Evolutionary conservation across 257 asterid species (phyloP).

Genomic region (Nyctanthes arbortristis): DNA sequence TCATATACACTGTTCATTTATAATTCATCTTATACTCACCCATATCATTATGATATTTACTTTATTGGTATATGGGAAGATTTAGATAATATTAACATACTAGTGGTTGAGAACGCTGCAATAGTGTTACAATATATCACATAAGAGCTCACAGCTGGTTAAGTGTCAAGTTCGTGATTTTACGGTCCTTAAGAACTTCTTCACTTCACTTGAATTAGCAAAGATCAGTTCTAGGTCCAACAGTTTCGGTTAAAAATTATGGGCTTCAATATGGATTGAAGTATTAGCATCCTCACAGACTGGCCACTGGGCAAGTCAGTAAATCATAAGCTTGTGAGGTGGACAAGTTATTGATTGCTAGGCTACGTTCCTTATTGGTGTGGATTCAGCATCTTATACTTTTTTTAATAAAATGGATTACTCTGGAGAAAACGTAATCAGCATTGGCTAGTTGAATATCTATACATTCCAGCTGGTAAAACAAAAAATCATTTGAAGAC

Average conservation of each 20-base stretch:
- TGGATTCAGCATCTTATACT: not conserved
- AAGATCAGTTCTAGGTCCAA: constrained; percentile 7
- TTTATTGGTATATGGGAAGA: not conserved
- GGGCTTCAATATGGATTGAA: constrained; percentile 7
- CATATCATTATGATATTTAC: not conserved
- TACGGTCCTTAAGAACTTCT: constrained; percentile 9
- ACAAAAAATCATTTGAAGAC: not conserved
- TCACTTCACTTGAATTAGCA: not conserved
- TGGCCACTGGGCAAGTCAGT: constrained; percentile 4
- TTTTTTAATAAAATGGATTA: not conserved
- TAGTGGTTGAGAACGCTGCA: not conserved
- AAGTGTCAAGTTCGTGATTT: not conserved
- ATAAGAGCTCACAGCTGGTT: not conserved
- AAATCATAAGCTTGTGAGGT: constrained; percentile 10
- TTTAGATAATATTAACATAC: not conserved
- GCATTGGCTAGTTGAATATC: constrained; percentile 2
- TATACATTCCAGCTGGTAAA: not conserved
- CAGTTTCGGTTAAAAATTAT: constrained; percentile 4
- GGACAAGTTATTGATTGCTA: constrained; percentile 1
- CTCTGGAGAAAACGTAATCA: constrained; percentile 11
- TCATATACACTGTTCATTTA: not conserved
- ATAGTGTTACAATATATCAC: not conserved
- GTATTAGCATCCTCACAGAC: constrained; percentile 16
- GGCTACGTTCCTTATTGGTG: not conserved
- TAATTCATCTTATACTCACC: not conserved